Percentiles rank a stretch among this genome's conserved stretches.
These are phyloP conservation scores for Solanum corneliomulleri DNA, from an alignment of 257 asterid genomes.

Conservation along the genomic window DNA sequence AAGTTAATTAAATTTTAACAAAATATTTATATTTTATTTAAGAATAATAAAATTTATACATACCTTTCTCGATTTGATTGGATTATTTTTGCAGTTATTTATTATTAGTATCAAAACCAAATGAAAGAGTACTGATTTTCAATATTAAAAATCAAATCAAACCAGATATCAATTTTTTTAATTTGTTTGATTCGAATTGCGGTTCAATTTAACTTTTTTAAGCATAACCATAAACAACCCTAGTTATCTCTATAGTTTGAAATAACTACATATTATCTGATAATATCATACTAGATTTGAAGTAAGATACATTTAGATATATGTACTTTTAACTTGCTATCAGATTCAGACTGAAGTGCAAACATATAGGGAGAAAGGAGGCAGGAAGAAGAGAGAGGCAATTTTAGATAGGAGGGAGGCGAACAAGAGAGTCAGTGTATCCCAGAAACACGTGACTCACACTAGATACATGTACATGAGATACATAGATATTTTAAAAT, in stretches of 20 bases:
- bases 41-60: no score
- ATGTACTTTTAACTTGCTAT: background rate
- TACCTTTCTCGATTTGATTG: no score
- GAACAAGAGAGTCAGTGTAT: background rate
- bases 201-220: no score
- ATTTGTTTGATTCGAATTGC: background rate
- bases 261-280: background rate
- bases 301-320: background rate
- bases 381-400: background rate
- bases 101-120: no score
- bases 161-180: no score
- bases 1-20: no score
- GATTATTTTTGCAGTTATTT: no score
- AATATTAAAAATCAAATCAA: no score
- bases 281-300: background rate
- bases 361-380: background rate
- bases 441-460: background rate
- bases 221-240: background rate
- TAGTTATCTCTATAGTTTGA: background rate
- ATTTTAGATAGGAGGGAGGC: background rate
- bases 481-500: no score
- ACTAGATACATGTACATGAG: background rate
- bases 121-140: no score
- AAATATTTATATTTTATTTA: no score
- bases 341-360: background rate